Base-by-base conservation (phyloP, 75 land plant genomes). In the Selaginella moellendorffii region DNA sequence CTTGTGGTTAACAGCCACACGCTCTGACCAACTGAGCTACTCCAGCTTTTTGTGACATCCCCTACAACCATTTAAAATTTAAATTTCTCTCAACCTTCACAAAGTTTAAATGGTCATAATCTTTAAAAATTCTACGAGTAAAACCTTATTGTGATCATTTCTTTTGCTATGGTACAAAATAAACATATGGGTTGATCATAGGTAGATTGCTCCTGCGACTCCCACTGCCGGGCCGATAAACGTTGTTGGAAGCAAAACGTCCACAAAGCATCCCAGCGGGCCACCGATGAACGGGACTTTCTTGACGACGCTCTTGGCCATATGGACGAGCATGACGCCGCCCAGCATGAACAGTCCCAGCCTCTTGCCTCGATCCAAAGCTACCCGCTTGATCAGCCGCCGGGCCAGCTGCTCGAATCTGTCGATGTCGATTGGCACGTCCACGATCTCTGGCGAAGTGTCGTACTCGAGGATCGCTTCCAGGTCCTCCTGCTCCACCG, bases 321-420 rank as follows among this genome's bases (percentile, higher is more conserved):
- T 54, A 29, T 78, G 80, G 24, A 76, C 79, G 0, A 53, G 71
- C 29, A 71, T 9, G 26, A 78, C 67, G 25, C 80, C 80, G 22
- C 79, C 80, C 17, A 78, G 12, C 53, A 78, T 30, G 75, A 78
- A 78, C 28, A 78, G 31, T 9, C 80, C 80, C 12, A 78, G 59
- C 26, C 80, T 72, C 36, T 78, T 78, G 12, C 80, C 67, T 53
- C 80, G 61, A 20, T 78, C 79, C 27, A 78, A 28, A 21, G 72
- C 78, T 25, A 78, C 54, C 28, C 71, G 68, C 29, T 67, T 78
- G 62, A 71, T 29, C 2, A 65, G 17, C 62, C 70, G 67, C 36
- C 68, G 65, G 18, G 80, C 71, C 42, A 75, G 65, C 52, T 52
- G 28, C 17, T 78, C 80, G 30, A 78, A 78, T 21, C 36, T 52